phyloP scores from a whole-genome alignment of 2,329 filamentous ascomycete genomes.

The Aspergillaceae sp. region DNA sequence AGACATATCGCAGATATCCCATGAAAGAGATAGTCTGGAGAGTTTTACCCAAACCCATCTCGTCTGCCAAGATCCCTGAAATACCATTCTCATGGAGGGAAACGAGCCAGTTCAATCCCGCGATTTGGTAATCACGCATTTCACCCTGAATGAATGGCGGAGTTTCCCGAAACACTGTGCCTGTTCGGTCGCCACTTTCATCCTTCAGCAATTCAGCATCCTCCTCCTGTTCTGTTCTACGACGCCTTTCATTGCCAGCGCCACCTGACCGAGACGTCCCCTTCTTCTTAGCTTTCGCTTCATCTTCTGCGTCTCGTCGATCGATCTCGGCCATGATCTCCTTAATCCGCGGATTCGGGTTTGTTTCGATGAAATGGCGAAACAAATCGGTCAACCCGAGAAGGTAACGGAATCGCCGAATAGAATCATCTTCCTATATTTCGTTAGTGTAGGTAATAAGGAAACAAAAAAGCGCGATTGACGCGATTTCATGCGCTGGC shows the following conservation, averaged over 20 bases:
- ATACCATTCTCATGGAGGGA: constrained; percentile 98
- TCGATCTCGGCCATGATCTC: constrained; percentile 93
- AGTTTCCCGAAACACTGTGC: constrained; percentile 89
- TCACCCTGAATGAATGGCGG: constrained; percentile 77
- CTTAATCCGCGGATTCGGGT: constrained; percentile 88
- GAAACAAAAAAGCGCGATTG: neutral
- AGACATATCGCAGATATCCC: constrained; percentile 85
- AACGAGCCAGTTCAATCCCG: constrained; percentile 94
- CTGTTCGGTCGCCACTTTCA: constrained; percentile 74
- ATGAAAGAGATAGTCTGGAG: constrained; percentile 95
- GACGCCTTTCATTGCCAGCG: constrained; percentile 65
- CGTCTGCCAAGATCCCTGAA: constrained; percentile 91
- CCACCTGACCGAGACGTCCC: constrained; percentile 73
- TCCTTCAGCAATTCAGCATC: constrained; percentile 81
- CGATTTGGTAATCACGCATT: constrained; percentile 96
- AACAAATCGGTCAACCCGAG: constrained; percentile 93
- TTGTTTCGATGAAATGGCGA: constrained; percentile 97
- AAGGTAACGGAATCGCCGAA: constrained; percentile 87
- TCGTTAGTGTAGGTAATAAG: constrained; percentile 8
- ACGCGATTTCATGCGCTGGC: constrained; percentile 7
- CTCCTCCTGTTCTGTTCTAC: constrained; percentile 94
- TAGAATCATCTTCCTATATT: constrained; percentile 79
- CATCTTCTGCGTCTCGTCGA: constrained; percentile 71
- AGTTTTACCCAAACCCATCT: constrained; percentile 98
- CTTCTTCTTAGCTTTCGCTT: constrained; percentile 64